Evolutionary conservation across 2,329 filamentous ascomycete species (phyloP).

Genomic region (Neonectria ditissima): DNA sequence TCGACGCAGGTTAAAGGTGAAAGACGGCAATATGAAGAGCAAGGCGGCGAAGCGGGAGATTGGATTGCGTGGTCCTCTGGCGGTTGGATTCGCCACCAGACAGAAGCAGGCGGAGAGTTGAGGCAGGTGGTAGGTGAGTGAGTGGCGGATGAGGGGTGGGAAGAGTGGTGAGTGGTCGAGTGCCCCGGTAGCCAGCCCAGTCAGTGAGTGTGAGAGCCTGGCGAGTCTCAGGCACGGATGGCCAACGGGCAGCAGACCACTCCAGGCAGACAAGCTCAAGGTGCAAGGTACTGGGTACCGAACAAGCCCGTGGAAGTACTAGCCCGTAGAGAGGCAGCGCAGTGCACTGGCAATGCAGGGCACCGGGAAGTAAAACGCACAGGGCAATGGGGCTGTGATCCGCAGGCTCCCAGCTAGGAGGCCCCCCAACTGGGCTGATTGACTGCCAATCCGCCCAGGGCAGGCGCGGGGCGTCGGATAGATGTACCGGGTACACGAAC

Average conservation of each 20-base stretch:
- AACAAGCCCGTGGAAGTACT: background rate
- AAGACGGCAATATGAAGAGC: slow-evolving; percentile 8
- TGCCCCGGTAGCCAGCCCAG: slow-evolving; percentile 20
- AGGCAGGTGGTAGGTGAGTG: background rate
- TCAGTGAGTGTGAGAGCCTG: slow-evolving; percentile 31
- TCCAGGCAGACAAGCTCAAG: slow-evolving; percentile 24
- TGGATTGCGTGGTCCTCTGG: slow-evolving; percentile 24
- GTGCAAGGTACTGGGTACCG: background rate
- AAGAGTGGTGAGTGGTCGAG: slow-evolving; percentile 31
- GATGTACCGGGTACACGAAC: slow-evolving; percentile 1
- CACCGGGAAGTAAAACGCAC: slow-evolving; percentile 5
- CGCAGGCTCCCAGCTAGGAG: slow-evolving; percentile 33
- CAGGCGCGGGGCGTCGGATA: slow-evolving; percentile 37
- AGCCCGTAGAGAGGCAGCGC: background rate
- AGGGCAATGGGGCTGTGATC: slow-evolving; percentile 34
- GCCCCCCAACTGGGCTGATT: slow-evolving; percentile 2
- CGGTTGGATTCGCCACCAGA: slow-evolving; percentile 23
- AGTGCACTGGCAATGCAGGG: background rate
- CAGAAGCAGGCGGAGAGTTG: slow-evolving; percentile 14
- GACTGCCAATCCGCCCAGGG: background rate
- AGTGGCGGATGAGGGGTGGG: slow-evolving; percentile 8
- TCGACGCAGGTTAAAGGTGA: slow-evolving; percentile 8
- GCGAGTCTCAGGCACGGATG: slow-evolving; percentile 29
- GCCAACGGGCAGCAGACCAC: slow-evolving; percentile 9
- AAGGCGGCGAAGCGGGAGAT: slow-evolving; percentile 22